Evolutionary conservation across 73 alveolate genomes (phyloP).

Genomic region (Vitrella brassicaformis): DNA sequence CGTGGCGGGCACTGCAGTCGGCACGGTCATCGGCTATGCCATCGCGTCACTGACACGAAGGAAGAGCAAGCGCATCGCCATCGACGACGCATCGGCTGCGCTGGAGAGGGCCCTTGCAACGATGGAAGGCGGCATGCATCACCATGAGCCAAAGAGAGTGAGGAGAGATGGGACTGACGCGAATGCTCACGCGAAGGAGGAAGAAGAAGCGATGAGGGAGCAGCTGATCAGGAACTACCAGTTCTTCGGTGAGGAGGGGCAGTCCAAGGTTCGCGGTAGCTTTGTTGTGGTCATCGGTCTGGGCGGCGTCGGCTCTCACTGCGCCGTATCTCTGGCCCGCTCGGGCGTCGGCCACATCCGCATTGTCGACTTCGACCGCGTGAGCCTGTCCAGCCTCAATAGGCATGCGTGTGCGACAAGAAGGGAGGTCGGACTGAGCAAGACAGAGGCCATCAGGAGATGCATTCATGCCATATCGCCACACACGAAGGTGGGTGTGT

Average conservation of each 20-base stretch:
- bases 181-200: too few relatives aligned
- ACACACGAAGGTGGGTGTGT: too few relatives aligned
- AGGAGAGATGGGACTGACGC: too few relatives aligned
- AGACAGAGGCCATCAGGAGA: slow-evolving; percentile 55
- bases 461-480: too few relatives aligned
- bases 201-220: slow-evolving; percentile 29
- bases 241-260: slow-evolving; percentile 53
- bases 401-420: slow-evolving; percentile 77
- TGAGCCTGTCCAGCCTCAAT: slow-evolving; percentile 65
- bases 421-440: slow-evolving; percentile 71
- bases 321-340: slow-evolving; percentile 51
- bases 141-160: too few relatives aligned
- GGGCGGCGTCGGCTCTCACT: slow-evolving; percentile 80
- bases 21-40: too few relatives aligned
- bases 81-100: too few relatives aligned
- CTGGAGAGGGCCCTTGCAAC: too few relatives aligned
- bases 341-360: slow-evolving; percentile 65
- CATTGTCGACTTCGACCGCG: slow-evolving; percentile 76
- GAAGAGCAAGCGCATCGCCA: too few relatives aligned
- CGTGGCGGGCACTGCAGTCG: too few relatives aligned
- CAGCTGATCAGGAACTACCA: slow-evolving; percentile 41
- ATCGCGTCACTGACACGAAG: too few relatives aligned
- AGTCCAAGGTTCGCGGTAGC: slow-evolving; percentile 16
- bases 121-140: too few relatives aligned
- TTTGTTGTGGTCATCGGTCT: slow-evolving; percentile 65